Base-by-base conservation (phyloP, 441 rosid genomes). In the Erysimum cheiri region DNA sequence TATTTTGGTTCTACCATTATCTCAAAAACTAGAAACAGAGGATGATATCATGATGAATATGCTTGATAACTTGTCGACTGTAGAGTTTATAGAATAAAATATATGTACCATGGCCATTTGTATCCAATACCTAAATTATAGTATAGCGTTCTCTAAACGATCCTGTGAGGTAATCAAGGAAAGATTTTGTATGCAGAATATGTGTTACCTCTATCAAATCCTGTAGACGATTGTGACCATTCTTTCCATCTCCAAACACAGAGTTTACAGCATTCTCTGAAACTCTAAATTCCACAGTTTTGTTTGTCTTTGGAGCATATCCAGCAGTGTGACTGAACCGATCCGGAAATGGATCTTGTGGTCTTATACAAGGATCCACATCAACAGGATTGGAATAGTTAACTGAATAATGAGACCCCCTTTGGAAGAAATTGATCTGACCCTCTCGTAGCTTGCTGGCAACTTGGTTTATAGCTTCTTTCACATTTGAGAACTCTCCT, bases 171-270 rank as follows among this genome's bases (percentile, higher is more conserved):
- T 40, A 66, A 28, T 14, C 22, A 28, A 37, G 36, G 39, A 39
- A 66, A 72, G 14, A 5, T 49, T 49, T 22, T 24, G n/a, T 24
- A 10, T 12, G 14, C 54, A 26, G 56, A 26, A 50, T 33, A 33
- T 55, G 9, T 17, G 32, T 56, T 84, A 91, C 96, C 93, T 86
- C 88, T 85, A 85, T 81, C 72, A 87, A 69, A 24, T 82, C 77
- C 65, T 77, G 40, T 62, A 89, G 80, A 17, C 4, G 3, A 79
- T 82, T 84, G 65, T 77, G 70, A 41, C 89, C 87, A 29, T 81
- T 80, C 2, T 40, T 4, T 40, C 44, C 44, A 40, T 40, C 14
- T 13, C 44, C 44, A 40, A 40, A 40, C 46, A 91, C 87, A 76
- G 81, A 81, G 41, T 76, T 81, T 60, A 87, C 77, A 62, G 83